These are phyloP conservation scores for Kazachstania sp. DNA, from an alignment of 1,139 yeast genomes.

Conservation along the genomic window DNA sequence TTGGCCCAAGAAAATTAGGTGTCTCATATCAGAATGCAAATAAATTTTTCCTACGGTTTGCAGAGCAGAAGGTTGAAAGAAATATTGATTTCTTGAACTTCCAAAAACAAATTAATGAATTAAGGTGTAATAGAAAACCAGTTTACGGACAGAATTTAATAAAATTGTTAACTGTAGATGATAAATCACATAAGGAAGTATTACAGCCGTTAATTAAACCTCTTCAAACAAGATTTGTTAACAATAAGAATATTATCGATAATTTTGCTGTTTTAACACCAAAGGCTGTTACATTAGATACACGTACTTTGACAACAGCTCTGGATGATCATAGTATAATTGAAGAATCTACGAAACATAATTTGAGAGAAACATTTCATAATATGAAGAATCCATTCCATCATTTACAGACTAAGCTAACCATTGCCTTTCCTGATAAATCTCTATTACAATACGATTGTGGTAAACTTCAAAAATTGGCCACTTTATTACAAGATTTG, in stretches of 20 bases:
- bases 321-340: constrained; percentile 19
- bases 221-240: constrained; percentile 34
- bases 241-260: constrained; percentile 45
- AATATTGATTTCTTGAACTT: constrained; percentile 49
- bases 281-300: constrained; percentile 67
- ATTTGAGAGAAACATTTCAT: constrained; percentile 36
- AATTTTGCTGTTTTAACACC: constrained; percentile 87
- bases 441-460: constrained; percentile 89
- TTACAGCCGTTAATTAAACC: constrained; percentile 31
- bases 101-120: constrained; percentile 51
- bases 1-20: constrained; percentile 14
- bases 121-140: constrained; percentile 52
- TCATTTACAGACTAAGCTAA: constrained; percentile 72
- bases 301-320: constrained; percentile 44
- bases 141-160: constrained; percentile 46
- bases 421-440: constrained; percentile 95
- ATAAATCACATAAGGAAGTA: constrained; percentile 4
- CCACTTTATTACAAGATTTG: constrained; percentile 63
- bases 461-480: constrained; percentile 86
- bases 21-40: constrained; percentile 36
- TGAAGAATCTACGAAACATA: constrained; percentile 28
- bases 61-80: constrained; percentile 43
- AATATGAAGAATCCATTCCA: constrained; percentile 61
- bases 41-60: constrained; percentile 51
- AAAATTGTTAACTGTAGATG: constrained; percentile 22